Evolutionary conservation across 306 rosid species (phyloP).

Genomic region (Medicago lupulina): DNA sequence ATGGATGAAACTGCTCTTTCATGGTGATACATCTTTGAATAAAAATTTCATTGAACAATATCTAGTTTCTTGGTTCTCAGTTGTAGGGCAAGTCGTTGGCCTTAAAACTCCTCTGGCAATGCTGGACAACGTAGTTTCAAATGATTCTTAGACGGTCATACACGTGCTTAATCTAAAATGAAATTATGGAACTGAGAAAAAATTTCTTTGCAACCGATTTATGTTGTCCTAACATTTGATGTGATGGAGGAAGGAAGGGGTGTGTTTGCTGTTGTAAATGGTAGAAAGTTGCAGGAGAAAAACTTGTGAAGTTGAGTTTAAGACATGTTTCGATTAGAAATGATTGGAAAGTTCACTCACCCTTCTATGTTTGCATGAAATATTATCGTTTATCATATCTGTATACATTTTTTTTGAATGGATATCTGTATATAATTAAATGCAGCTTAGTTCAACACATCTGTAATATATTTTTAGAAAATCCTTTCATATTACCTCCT

Average conservation of each 20-base stretch:
- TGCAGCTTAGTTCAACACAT: too few species aligned
- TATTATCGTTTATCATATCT: too few species aligned
- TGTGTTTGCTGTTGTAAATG: neutral
- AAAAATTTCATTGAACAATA: slow-evolving; percentile 55
- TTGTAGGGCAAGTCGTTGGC: slow-evolving; percentile 83
- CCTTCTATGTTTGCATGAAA: too few species aligned
- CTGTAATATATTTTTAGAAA: too few species aligned
- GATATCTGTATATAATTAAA: too few species aligned
- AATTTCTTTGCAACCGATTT: too few species aligned
- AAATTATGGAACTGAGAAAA: neutral
- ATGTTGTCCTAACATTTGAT: neutral
- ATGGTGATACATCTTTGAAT: slow-evolving; percentile 44
- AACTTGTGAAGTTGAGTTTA: neutral
- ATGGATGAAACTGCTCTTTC: slow-evolving; percentile 85
- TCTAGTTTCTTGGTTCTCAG: slow-evolving; percentile 80
- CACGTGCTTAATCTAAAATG: neutral
- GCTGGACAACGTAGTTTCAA: slow-evolving; percentile 41
- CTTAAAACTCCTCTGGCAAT: slow-evolving; percentile 64
- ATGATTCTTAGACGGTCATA: slow-evolving; percentile 7
- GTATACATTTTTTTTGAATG: too few species aligned
- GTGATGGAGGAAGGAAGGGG: neutral
- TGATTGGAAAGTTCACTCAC: too few species aligned
- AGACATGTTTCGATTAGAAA: neutral
- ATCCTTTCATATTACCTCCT: too few species aligned
- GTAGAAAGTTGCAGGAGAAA: neutral